Base-by-base conservation (phyloP, 73 alveolate species). In the Urostyla sp. region DNA sequence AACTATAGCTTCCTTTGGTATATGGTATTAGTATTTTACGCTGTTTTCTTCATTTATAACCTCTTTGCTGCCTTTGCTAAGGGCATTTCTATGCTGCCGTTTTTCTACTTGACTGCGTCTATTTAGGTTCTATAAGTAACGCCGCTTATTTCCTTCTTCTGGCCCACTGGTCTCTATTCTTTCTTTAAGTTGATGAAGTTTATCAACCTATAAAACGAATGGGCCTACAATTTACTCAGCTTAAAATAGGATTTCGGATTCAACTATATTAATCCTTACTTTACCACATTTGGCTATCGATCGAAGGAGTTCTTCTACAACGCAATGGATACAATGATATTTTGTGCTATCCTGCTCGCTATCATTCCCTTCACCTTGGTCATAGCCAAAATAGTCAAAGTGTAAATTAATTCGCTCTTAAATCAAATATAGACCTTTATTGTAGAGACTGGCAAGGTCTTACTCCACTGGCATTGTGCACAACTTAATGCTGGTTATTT, bases 81-180 rank as follows among this genome's bases (percentile, higher is more conserved):
- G n/a, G n/a, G n/a, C n/a, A n/a, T n/a, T n/a, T n/a, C n/a, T n/a
- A n/a, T n/a, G n/a, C n/a, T n/a, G n/a, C n/a, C n/a, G n/a, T n/a
- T n/a, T n/a, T n/a, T n/a, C n/a, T n/a, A n/a, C 31, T 43, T 63
- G 79, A 63, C 79, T 1, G 44, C 44, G 79, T 43, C 20, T 23
- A 43, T 63, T 24, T 37, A 63, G 35, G 24, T 63, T 46, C 15
- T 63, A 5, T 23, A 63, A 40, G 27, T 63, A 2, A 16, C 48
- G 6, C 61, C 61, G 21, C 61, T 63, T 5, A 63, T 63, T 57
- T 43, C 37, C 20, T 30, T 63, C 8, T 32, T 63, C 6, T 63
- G 79, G 79, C 79, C 79, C 1, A 63, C 26, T 23, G 37, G 79
- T 63, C n/a, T n/a, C n/a, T n/a, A n/a, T n/a, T n/a, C n/a, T n/a